phyloP scores from a whole-genome alignment of 164 flowering plant genomes.

The Piper longum region DNA sequence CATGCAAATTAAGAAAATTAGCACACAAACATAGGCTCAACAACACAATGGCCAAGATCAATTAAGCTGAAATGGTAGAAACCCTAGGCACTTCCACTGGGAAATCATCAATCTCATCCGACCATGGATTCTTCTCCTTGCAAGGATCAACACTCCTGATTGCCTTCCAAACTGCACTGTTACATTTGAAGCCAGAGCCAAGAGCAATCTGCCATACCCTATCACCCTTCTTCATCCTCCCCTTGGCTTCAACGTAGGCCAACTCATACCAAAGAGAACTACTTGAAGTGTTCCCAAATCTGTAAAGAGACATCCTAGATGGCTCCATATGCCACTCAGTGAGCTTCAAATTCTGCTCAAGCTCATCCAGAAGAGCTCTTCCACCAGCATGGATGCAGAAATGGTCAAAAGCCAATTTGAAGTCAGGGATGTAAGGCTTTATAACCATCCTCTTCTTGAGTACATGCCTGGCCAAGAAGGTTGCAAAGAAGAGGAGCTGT shows the following conservation, averaged over 20 bases:
- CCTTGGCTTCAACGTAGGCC: constrained; percentile 63
- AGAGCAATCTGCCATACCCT: constrained; percentile 70
- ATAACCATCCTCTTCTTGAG: constrained; percentile 55
- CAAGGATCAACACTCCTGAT: constrained; percentile 39
- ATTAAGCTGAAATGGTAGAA: constrained; percentile 16
- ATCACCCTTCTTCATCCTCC: constrained; percentile 60
- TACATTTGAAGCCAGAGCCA: constrained; percentile 75
- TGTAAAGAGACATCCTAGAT: constrained; percentile 60
- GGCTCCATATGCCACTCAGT: constrained; percentile 87
- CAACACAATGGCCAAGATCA: too few relatives aligned
- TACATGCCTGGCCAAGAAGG: constrained; percentile 43
- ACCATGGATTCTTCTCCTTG: constrained; percentile 68
- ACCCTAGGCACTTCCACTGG: constrained; percentile 56
- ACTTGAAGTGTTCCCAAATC: constrained; percentile 25
- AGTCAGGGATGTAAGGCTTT: constrained; percentile 79
- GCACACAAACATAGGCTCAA: too few relatives aligned
- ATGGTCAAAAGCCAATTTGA: constrained; percentile 76
- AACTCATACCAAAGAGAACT: constrained; percentile 3
- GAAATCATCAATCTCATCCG: constrained; percentile 52
- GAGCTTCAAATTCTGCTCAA: constrained; percentile 64
- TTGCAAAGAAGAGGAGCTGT: constrained; percentile 11
- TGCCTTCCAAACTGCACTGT: constrained; percentile 80
- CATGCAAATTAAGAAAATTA: neutral
- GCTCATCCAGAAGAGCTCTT: constrained; percentile 38
- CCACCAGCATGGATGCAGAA: constrained; percentile 48